These are phyloP conservation scores for Picea mariana DNA, from an alignment of 83 land plant genomes.

Conservation along the genomic window DNA sequence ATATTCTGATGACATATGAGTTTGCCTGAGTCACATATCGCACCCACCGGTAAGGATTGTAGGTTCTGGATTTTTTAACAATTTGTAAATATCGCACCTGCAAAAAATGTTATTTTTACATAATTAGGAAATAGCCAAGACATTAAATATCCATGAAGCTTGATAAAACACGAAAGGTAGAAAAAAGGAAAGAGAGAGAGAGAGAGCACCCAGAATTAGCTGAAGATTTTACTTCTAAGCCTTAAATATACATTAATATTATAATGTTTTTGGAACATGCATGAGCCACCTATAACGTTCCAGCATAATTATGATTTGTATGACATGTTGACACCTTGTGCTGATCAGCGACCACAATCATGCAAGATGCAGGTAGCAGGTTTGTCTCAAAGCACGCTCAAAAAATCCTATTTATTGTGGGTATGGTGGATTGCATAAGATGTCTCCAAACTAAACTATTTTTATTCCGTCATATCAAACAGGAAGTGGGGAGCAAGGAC, in stretches of 20 bases:
- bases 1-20: slow-evolving; percentile 89
- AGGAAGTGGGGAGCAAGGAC: too few relatives aligned
- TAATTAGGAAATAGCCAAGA: neutral
- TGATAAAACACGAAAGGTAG: neutral
- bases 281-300: neutral
- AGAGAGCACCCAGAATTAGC: neutral
- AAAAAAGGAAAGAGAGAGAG: neutral
- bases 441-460: neutral
- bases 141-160: neutral
- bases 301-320: neutral
- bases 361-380: neutral
- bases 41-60: slow-evolving; percentile 96
- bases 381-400: neutral
- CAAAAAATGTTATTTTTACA: slow-evolving; percentile 14
- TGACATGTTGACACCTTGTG: neutral
- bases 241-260: neutral
- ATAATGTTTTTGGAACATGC: neutral
- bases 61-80: slow-evolving; percentile 83
- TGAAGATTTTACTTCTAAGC: neutral
- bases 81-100: slow-evolving; percentile 93
- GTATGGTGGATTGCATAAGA: neutral
- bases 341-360: neutral
- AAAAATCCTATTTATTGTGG: neutral
- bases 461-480: neutral
- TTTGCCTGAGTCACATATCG: slow-evolving; percentile 94